Percentiles rank a stretch among this genome's conserved stretches.
Evolutionary conservation across 805 yeast genomes (phyloP).

Genomic region (Vanderwaltozyma tropicalis): DNA sequence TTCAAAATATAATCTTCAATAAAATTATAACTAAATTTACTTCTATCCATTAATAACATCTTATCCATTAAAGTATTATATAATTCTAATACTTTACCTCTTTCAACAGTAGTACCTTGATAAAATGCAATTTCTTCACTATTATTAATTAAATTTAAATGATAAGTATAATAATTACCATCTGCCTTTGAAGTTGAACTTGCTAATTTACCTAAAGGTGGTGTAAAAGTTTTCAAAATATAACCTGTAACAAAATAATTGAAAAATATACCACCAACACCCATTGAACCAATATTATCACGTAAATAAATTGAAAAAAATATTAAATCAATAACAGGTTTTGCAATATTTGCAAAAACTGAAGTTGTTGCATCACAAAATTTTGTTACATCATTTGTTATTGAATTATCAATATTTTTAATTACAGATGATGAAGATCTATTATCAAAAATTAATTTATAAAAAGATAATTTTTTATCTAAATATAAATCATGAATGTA

Average conservation of each 20-base stretch:
- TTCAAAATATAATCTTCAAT: constrained; percentile 80
- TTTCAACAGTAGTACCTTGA: constrained; percentile 77
- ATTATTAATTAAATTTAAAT: constrained; percentile 73
- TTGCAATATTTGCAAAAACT: constrained; percentile 79
- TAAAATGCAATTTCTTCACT: constrained; percentile 92
- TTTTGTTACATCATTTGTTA: constrained; percentile 72
- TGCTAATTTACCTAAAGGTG: constrained; percentile 72
- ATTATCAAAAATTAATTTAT: constrained; percentile 59
- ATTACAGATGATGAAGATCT: constrained; percentile 33
- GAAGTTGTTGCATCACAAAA: constrained; percentile 76
- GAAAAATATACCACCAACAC: constrained; percentile 68
- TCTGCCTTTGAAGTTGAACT: constrained; percentile 68
- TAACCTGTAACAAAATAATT: constrained; percentile 77
- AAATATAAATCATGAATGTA: constrained; percentile 85
- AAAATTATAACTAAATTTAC: constrained; percentile 57
- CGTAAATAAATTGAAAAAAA: constrained; percentile 77
- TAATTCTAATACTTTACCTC: constrained; percentile 47
- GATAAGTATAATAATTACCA: constrained; percentile 82
- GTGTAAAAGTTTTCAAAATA: constrained; percentile 61
- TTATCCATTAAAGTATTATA: constrained; percentile 50
- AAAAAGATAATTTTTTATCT: constrained; percentile 71
- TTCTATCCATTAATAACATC: constrained; percentile 42
- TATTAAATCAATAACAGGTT: constrained; percentile 78
- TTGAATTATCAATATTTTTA: constrained; percentile 68
- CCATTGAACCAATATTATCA: constrained; percentile 79